These are phyloP conservation scores for Cryptococcus hybrid DNA, from an alignment of 1,284 basidiomycete species.

Conservation along the genomic window DNA sequence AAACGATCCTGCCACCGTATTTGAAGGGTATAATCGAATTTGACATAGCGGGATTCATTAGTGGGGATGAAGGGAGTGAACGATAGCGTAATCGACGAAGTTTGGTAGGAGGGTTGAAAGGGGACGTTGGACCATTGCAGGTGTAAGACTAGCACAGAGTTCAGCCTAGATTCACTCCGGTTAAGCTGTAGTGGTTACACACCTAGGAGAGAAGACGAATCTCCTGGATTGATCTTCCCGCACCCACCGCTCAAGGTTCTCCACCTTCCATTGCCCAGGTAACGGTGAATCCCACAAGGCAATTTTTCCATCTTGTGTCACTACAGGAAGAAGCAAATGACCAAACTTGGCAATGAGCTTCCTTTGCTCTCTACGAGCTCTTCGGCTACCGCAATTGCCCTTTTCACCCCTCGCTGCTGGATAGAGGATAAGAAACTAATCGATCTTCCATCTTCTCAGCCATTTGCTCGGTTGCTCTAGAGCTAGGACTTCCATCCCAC, in stretches of 20 bases:
- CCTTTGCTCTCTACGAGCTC: not conserved
- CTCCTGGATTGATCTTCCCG: too few relatives aligned
- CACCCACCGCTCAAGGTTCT: conserved; percentile 7
- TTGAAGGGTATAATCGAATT: conserved; percentile 6
- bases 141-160: conserved; percentile 7
- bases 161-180: too few relatives aligned
- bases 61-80: not conserved
- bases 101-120: not conserved
- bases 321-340: conserved; percentile 9
- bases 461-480: conserved; percentile 10
- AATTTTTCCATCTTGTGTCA: conserved; percentile 4
- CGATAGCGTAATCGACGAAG: conserved; percentile 11
- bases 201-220: conserved; percentile 4
- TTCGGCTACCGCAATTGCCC: not conserved
- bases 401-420: not conserved
- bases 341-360: conserved; percentile 7
- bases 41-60: not conserved
- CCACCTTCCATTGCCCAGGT: conserved; percentile 10
- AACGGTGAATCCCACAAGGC: conserved; percentile 11
- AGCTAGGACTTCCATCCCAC: conserved; percentile 13
- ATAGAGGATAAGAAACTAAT: not conserved
- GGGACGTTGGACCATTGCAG: conserved; percentile 13
- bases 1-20: not conserved
- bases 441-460: conserved; percentile 5
- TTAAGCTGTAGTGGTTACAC: not conserved